phyloP scores from a whole-genome alignment of 163 green algal genomes.

The Volvox carteri region DNA sequence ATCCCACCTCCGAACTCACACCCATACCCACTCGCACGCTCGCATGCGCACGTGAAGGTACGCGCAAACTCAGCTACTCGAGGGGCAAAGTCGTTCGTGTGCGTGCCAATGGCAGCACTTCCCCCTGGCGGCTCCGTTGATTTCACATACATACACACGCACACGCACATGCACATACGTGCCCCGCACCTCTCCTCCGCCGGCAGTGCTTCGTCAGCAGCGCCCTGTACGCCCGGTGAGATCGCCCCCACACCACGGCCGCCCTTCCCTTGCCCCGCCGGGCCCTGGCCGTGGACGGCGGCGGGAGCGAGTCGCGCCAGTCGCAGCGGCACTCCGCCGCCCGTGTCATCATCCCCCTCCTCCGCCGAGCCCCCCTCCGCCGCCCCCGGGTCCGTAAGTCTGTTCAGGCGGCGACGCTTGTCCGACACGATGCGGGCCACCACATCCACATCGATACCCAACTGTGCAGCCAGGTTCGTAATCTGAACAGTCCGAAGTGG shows the following conservation, averaged over 20 bases:
- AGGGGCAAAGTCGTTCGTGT: too few species aligned
- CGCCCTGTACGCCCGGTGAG: too few species aligned
- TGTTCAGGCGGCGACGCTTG: slow-evolving; percentile 8
- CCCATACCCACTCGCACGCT: too few species aligned
- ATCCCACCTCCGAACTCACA: not conserved
- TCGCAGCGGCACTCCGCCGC: not conserved
- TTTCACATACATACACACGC: not conserved
- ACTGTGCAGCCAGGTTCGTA: not conserved
- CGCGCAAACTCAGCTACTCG: too few species aligned
- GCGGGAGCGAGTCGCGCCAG: slow-evolving; percentile 15
- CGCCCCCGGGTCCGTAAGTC: not conserved
- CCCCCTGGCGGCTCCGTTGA: too few species aligned
- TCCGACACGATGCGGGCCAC: slow-evolving; percentile 44
- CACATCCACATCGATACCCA: slow-evolving; percentile 38
- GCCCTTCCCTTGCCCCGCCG: too few species aligned
- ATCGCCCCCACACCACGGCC: too few species aligned
- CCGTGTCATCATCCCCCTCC: not conserved
- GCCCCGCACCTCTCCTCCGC: slow-evolving; percentile 5
- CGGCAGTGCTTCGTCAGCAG: not conserved
- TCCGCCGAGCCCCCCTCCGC: not conserved
- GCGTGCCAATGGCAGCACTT: too few species aligned
- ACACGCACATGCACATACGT: not conserved
- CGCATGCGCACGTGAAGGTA: too few species aligned
- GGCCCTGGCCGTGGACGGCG: not conserved
- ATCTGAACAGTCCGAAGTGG: slow-evolving; percentile 34